These are phyloP conservation scores for Chenopodium quinoa DNA, from an alignment of 148 eudicot species.

Conservation along the genomic window DNA sequence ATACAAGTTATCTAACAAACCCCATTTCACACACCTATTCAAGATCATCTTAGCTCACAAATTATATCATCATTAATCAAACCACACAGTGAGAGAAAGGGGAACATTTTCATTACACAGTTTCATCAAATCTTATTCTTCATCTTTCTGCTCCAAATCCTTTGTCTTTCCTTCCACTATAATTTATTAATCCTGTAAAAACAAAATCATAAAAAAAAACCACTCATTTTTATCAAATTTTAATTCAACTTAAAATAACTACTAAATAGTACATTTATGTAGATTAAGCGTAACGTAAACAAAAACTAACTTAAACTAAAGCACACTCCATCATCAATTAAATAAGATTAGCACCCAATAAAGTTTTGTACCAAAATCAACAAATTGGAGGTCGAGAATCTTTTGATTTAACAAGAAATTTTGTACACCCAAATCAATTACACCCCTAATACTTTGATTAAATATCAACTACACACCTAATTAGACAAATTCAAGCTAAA, in stretches of 20 bases:
- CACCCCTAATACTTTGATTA: neutral
- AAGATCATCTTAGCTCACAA: neutral
- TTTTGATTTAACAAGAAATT: neutral
- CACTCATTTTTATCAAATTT: neutral
- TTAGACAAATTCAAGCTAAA: neutral
- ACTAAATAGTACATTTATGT: no score
- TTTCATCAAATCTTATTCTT: neutral
- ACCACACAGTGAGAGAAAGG: slow-evolving; percentile 5
- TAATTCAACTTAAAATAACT: no score
- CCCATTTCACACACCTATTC: slow-evolving; percentile 12
- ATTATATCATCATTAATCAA: slow-evolving; percentile 10
- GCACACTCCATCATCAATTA: slow-evolving; percentile 1
- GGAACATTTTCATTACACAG: slow-evolving; percentile 12
- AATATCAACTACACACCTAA: neutral
- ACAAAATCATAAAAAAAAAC: neutral
- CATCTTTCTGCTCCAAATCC: slow-evolving; percentile 48
- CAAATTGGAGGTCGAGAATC: neutral
- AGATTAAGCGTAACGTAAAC: slow-evolving; percentile 4
- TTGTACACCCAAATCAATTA: neutral
- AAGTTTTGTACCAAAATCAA: neutral
- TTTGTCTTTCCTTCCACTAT: slow-evolving; percentile 37
- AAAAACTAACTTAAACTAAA: slow-evolving; percentile 1
- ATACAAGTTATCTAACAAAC: slow-evolving; percentile 30
- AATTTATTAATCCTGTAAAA: slow-evolving; percentile 33
- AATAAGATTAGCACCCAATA: neutral